phyloP scores from a whole-genome alignment of 192 early-diverging fungal species.

The Lunasporangiospora selenospora region DNA sequence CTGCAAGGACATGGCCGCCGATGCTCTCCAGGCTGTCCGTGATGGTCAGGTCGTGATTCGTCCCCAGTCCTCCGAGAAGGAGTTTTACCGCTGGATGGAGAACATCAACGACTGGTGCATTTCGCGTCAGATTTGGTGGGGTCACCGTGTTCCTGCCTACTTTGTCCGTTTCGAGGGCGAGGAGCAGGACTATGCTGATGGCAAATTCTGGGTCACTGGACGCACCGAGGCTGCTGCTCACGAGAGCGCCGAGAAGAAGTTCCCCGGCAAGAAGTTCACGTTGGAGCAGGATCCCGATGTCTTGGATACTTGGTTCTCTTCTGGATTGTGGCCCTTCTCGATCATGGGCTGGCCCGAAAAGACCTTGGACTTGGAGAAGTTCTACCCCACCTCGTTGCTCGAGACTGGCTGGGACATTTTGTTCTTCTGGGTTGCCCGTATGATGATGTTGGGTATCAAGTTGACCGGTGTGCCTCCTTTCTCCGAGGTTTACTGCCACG shows the following conservation, averaged over 20 bases:
- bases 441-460: slow-evolving; percentile 99
- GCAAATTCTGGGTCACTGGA: slow-evolving; percentile 88
- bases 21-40: slow-evolving; percentile 78
- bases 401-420: slow-evolving; percentile 99
- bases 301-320: slow-evolving; percentile 99
- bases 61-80: slow-evolving; percentile 86
- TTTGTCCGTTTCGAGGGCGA: slow-evolving; percentile 84
- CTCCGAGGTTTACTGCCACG: slow-evolving; percentile 94
- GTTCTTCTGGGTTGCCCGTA: slow-evolving; percentile 99
- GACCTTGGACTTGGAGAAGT: slow-evolving; percentile 82
- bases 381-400: slow-evolving; percentile 91
- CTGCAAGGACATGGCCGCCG: slow-evolving; percentile 86
- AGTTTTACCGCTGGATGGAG: slow-evolving; percentile 97
- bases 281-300: slow-evolving; percentile 98
- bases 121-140: slow-evolving; percentile 99
- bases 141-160: slow-evolving; percentile 95
- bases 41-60: slow-evolving; percentile 83
- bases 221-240: slow-evolving; percentile 78
- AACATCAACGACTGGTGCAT: slow-evolving; percentile 99
- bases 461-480: slow-evolving; percentile 97
- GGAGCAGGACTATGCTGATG: slow-evolving; percentile 62
- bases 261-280: slow-evolving; percentile 79
- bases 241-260: slow-evolving; percentile 76
- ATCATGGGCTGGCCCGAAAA: slow-evolving; percentile 97
- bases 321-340: slow-evolving; percentile 98